Evolutionary conservation across 1,284 basidiomycete species (phyloP).

Genomic region (Kwoniella shivajii): DNA sequence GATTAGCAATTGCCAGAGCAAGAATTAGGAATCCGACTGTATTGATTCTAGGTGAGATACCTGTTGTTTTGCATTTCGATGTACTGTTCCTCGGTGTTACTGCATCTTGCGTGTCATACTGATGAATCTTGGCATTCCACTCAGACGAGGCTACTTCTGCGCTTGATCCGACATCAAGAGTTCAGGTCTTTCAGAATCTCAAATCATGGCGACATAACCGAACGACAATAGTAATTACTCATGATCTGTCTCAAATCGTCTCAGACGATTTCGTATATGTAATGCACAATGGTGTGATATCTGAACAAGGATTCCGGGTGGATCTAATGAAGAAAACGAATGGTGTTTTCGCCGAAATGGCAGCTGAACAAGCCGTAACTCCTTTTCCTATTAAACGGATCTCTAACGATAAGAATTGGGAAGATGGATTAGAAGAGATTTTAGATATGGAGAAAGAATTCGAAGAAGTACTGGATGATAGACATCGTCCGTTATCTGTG

Average conservation of each 20-base stretch:
- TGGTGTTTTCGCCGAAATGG: slow-evolving; percentile 55
- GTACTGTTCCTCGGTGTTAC: too few relatives aligned
- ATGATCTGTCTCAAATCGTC: slow-evolving; percentile 84
- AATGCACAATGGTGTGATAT: slow-evolving; percentile 76
- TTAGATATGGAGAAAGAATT: slow-evolving; percentile 41
- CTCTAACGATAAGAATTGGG: slow-evolving; percentile 42
- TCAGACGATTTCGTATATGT: slow-evolving; percentile 86
- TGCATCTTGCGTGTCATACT: too few relatives aligned
- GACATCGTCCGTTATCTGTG: slow-evolving; percentile 6
- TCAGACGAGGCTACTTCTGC: slow-evolving; percentile 96
- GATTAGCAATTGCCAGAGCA: slow-evolving; percentile 88
- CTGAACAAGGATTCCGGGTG: slow-evolving; percentile 81
- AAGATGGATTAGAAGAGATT: slow-evolving; percentile 51
- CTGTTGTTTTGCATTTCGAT: too few relatives aligned
- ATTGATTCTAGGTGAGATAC: slow-evolving; percentile 78
- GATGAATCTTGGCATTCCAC: neutral
- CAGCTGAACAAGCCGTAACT: slow-evolving; percentile 49
- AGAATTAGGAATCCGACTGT: slow-evolving; percentile 83
- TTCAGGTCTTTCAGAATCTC: slow-evolving; percentile 86
- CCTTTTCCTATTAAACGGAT: slow-evolving; percentile 45
- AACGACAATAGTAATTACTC: slow-evolving; percentile 95
- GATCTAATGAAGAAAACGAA: slow-evolving; percentile 63
- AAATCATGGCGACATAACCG: slow-evolving; percentile 77
- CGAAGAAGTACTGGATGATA: slow-evolving; percentile 18
- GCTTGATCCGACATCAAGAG: slow-evolving; percentile 82